These are phyloP conservation scores for Trematosphaeria pertusa DNA, from an alignment of 2,329 filamentous ascomycete species.

Conservation along the genomic window DNA sequence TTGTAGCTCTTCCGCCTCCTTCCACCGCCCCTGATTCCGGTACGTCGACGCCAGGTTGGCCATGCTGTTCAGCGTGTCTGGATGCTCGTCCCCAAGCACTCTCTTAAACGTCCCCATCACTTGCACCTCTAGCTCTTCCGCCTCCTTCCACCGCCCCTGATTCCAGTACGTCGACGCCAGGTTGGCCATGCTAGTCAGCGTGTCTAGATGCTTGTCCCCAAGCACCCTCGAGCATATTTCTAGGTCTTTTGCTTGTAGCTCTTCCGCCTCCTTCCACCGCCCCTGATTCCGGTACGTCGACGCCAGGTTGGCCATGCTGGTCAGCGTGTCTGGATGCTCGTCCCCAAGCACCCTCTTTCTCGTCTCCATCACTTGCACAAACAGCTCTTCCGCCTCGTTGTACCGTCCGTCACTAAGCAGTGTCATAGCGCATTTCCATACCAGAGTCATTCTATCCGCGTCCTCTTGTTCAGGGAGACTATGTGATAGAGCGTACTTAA, in stretches of 20 bases:
- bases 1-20: not conserved
- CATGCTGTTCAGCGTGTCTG: not conserved
- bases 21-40: not conserved
- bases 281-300: constrained; percentile 47
- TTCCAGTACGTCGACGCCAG: not conserved
- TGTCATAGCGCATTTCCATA: constrained; percentile 18
- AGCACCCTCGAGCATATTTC: not conserved
- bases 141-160: not conserved
- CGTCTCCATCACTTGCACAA: constrained; percentile 9
- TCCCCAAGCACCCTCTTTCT: constrained; percentile 6
- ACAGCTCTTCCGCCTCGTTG: constrained; percentile 20
- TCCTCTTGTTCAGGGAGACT: constrained; percentile 5
- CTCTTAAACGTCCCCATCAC: not conserved
- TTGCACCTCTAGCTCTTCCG: not conserved
- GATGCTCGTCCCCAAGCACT: not conserved
- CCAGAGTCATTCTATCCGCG: constrained; percentile 8
- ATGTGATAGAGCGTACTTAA: constrained; percentile 20
- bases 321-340: constrained; percentile 14
- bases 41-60: not conserved
- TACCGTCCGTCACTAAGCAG: constrained; percentile 19
- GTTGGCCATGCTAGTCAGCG: not conserved
- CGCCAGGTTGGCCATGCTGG: constrained; percentile 8
- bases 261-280: not conserved
- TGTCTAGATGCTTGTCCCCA: not conserved
- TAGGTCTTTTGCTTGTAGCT: not conserved